Conservation (phyloP, 2,329 filamentous ascomycete genomes). For the Apiospora hydei region DNA sequence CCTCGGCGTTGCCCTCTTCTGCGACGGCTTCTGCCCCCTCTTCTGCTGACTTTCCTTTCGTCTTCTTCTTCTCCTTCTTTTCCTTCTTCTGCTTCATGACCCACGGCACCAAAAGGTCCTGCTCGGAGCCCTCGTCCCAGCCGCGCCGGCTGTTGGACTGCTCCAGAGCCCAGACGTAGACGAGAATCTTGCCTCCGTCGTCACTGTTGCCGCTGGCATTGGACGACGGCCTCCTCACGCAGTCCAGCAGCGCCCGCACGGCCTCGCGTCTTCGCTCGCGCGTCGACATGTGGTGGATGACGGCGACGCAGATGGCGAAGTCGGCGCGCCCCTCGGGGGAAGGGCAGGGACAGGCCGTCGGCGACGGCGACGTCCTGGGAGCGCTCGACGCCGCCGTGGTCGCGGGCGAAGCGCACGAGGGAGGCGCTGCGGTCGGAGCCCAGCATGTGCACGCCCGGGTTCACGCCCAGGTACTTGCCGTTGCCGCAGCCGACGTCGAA, state of each 20-base stretch:
- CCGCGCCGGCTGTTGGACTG: slow-evolving; percentile 86
- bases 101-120: slow-evolving; percentile 97
- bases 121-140: slow-evolving; percentile 83
- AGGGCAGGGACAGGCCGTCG: slow-evolving; percentile 84
- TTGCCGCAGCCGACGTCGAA: slow-evolving; percentile 96
- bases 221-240: slow-evolving; percentile 52
- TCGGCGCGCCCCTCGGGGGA: slow-evolving; percentile 68
- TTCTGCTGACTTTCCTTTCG: background rate
- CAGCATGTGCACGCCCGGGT: slow-evolving; percentile 78
- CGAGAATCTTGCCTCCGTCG: slow-evolving; percentile 68
- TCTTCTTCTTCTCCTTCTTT: slow-evolving; percentile 36
- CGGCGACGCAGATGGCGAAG: slow-evolving; percentile 93
- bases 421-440: slow-evolving; percentile 81
- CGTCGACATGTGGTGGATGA: slow-evolving; percentile 92
- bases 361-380: slow-evolving; percentile 78
- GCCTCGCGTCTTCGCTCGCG: slow-evolving; percentile 74
- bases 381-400: slow-evolving; percentile 35
- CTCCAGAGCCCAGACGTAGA: slow-evolving; percentile 97
- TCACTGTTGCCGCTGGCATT: background rate
- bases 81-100: slow-evolving; percentile 63
- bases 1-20: slow-evolving; percentile 21
- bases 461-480: slow-evolving; percentile 90
- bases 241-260: slow-evolving; percentile 73
- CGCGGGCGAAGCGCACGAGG: slow-evolving; percentile 59
- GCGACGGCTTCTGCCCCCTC: slow-evolving; percentile 29